Evolutionary conservation across 2,329 filamentous ascomycete species (phyloP), one percentile per base, ranked within the genome.

Genomic region (Colletotrichum liriopes): DNA sequence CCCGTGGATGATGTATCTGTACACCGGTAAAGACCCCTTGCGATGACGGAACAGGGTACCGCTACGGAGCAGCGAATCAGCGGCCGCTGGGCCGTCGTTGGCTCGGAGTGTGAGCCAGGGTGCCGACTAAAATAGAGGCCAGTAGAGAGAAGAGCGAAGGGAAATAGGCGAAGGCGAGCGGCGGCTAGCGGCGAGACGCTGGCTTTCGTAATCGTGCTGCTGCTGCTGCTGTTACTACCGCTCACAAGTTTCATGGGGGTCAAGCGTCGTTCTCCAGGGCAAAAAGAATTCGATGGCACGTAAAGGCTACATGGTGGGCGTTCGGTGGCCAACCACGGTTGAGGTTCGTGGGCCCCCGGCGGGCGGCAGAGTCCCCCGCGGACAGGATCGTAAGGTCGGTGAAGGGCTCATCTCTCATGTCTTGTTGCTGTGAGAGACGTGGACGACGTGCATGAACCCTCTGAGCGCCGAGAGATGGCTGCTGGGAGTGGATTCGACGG

Each of bases 381-480:
- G 59, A 37, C 51, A 62, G 56, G 43, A 69, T 69, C 61, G 45
- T 60, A 67, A 72, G 74, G 74, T 75, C 74, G 74, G 74, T 75
- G 73, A 75, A 68, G 64, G 26, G 67, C 55, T 60, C 64, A 67
- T 71, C 51, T 65, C 59, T 66, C 59, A 64, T 52, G 20, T 58
- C 56, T 68, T 52, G 58, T 64, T 52, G 45, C 51, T 58, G 69
- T 43, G 47, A 73, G 51, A 55, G 58, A 65, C 47, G 54, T 52
- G 45, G 55, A 73, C 65, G 68, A 75, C 72, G 62, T 75, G 74
- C 74, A 75, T 75, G 74, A 75, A 75, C 74, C 68, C 49, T 71
- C 67, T 52, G 60, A 70, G 71, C 68, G 59, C 69, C 71, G 65
- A 71, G 64, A 54, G 43, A 59, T 71, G 68, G 58, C 64, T 58